Percentiles rank a stretch among this genome's conserved stretches.
These are phyloP conservation scores for Microthlaspi erraticum DNA, from an alignment of 345 rosid species.

Conservation along the genomic window DNA sequence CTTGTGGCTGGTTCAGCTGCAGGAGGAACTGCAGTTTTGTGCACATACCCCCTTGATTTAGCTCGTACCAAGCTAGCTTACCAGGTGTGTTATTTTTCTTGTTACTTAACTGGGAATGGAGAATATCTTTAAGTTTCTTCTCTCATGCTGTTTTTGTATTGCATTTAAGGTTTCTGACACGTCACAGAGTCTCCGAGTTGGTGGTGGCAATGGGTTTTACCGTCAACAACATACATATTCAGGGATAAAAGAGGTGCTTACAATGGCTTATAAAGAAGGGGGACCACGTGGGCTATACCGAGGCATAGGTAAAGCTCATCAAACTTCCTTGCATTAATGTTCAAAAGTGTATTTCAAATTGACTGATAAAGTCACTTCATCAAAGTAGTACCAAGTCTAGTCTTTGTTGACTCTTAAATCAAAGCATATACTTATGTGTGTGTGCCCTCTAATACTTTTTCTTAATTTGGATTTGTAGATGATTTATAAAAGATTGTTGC, in stretches of 20 bases:
- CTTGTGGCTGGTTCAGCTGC: slow-evolving; percentile 93
- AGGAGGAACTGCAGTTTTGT: slow-evolving; percentile 97
- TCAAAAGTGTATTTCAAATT: neutral
- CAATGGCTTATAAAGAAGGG: slow-evolving; percentile 79
- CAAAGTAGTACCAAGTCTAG: slow-evolving; percentile 8
- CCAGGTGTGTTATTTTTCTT: slow-evolving; percentile 59
- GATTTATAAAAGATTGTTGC: slow-evolving; percentile 24
- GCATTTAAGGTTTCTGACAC: slow-evolving; percentile 62
- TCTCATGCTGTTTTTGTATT: slow-evolving; percentile 26
- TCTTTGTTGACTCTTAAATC: neutral
- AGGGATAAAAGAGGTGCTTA: slow-evolving; percentile 78
- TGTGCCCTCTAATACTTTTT: neutral
- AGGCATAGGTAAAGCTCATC: slow-evolving; percentile 68
- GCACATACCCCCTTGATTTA: slow-evolving; percentile 93
- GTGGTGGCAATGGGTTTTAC: slow-evolving; percentile 51
- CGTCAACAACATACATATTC: slow-evolving; percentile 69
- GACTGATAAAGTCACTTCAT: neutral
- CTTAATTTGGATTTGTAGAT: slow-evolving; percentile 27
- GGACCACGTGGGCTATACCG: slow-evolving; percentile 82
- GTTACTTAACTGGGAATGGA: neutral
- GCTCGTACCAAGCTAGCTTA: slow-evolving; percentile 98
- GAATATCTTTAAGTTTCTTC: neutral
- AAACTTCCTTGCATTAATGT: slow-evolving; percentile 8
- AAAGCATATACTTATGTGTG: neutral
- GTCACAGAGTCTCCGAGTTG: slow-evolving; percentile 44